A percentile compares a stretch with the other conserved stretches of the same genome.
Evolutionary conservation across 2,329 filamentous ascomycete species (phyloP).

Genomic region (Cladosporium velox): DNA sequence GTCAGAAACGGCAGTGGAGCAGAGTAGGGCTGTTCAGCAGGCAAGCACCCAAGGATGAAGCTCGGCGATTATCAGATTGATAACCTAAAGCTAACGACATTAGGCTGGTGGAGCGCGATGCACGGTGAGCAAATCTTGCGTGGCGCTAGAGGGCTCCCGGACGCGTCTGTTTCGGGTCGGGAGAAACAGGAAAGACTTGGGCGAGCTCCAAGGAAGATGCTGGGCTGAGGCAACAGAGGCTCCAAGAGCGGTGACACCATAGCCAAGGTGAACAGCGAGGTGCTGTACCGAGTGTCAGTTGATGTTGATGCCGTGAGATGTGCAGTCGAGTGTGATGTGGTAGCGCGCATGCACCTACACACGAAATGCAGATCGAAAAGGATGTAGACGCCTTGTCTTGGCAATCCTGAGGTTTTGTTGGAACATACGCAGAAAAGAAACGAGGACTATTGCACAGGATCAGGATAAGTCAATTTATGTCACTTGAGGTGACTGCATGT

Average conservation of each 20-base stretch:
- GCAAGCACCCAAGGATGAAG: slow-evolving; percentile 11
- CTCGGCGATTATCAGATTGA: slow-evolving; percentile 23
- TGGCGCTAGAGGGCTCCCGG: neutral
- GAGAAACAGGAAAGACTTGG: slow-evolving; percentile 1
- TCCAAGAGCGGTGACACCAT: neutral
- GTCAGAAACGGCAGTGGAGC: slow-evolving; percentile 3
- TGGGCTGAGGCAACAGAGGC: neutral
- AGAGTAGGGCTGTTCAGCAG: neutral
- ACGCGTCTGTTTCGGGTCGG: slow-evolving; percentile 3
- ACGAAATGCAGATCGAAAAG: neutral
- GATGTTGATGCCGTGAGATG: neutral
- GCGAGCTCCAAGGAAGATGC: neutral
- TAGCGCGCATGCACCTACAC: too few relatives aligned
- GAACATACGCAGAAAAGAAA: neutral
- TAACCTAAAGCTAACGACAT: slow-evolving; percentile 17
- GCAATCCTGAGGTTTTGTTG: too few relatives aligned
- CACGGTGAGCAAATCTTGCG: slow-evolving; percentile 13
- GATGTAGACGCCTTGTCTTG: neutral
- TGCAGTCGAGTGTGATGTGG: neutral
- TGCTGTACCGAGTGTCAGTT: neutral
- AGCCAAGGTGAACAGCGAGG: neutral
- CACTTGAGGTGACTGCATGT: neutral
- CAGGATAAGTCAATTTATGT: neutral
- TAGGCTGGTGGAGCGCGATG: slow-evolving; percentile 14
- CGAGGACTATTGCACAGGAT: neutral